These are phyloP conservation scores for Aspergillus niger DNA, from an alignment of 2,329 filamentous ascomycete species.

Conservation along the genomic window DNA sequence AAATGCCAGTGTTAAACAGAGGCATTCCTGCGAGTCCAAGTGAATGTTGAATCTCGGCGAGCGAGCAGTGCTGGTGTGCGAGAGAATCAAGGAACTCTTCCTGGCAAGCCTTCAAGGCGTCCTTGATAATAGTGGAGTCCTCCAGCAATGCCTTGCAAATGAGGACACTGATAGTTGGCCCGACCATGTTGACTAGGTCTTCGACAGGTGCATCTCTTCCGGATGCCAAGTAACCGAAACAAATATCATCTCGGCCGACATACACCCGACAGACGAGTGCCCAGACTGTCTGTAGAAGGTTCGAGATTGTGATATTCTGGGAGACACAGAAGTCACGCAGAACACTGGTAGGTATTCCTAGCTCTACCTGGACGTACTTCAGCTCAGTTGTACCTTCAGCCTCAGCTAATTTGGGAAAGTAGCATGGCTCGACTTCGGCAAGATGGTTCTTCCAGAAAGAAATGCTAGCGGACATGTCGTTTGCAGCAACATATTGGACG, in stretches of 20 bases:
- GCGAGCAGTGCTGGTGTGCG: slow-evolving; percentile 1
- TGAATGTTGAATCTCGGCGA: slow-evolving; percentile 2
- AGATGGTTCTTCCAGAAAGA: slow-evolving; percentile 9
- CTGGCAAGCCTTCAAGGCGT: neutral
- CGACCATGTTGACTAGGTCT: slow-evolving; percentile 42
- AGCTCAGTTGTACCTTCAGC: slow-evolving; percentile 10
- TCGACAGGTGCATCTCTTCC: slow-evolving; percentile 42
- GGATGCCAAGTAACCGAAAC: slow-evolving; percentile 34
- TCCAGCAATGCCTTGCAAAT: slow-evolving; percentile 45
- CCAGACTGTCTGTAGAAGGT: slow-evolving; percentile 30
- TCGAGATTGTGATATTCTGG: slow-evolving; percentile 21
- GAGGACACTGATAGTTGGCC: slow-evolving; percentile 53
- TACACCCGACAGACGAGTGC: slow-evolving; percentile 24
- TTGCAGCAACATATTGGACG: slow-evolving; percentile 16
- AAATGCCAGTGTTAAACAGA: slow-evolving; percentile 5
- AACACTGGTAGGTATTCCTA: neutral
- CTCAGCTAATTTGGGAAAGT: slow-evolving; percentile 11
- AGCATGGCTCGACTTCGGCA: slow-evolving; percentile 9
- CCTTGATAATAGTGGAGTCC: neutral
- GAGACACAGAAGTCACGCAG: slow-evolving; percentile 3
- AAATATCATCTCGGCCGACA: slow-evolving; percentile 27
- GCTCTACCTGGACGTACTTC: neutral
- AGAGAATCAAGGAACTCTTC: neutral
- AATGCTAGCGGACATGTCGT: slow-evolving; percentile 15
- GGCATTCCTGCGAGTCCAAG: neutral